Conservation (phyloP, 768 basidiomycete genomes). For the Panaeolus papilionaceus region DNA sequence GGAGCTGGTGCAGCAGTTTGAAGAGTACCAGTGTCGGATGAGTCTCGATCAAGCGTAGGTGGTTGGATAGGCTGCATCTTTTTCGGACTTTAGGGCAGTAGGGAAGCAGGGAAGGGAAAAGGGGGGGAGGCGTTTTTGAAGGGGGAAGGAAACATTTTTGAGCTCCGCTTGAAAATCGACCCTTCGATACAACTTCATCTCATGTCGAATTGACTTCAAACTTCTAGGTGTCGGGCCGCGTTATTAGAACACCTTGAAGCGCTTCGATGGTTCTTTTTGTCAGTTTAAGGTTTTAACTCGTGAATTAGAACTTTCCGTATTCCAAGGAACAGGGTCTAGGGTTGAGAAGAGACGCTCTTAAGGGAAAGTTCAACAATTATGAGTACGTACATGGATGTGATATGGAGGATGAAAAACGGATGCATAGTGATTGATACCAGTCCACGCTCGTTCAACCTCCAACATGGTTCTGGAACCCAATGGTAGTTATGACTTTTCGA, state of each 20-base stretch:
- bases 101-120: not conserved
- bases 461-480: not conserved
- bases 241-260: no score
- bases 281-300: no score
- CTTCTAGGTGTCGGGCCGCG: no score
- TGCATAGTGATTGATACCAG: no score
- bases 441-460: not conserved
- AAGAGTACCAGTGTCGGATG: not conserved
- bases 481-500: not conserved
- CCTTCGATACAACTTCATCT: not conserved
- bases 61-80: not conserved
- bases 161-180: not conserved
- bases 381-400: no score
- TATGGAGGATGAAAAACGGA: no score
- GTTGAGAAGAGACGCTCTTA: no score
- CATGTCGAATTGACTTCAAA: not conserved
- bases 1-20: not conserved
- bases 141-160: not conserved
- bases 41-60: not conserved
- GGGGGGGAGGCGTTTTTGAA: not conserved
- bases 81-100: no score
- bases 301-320: no score
- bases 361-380: no score
- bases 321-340: no score
- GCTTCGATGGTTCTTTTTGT: no score